Base-by-base conservation (phyloP, 768 basidiomycete species). In the Xerocomellus intermedius region DNA sequence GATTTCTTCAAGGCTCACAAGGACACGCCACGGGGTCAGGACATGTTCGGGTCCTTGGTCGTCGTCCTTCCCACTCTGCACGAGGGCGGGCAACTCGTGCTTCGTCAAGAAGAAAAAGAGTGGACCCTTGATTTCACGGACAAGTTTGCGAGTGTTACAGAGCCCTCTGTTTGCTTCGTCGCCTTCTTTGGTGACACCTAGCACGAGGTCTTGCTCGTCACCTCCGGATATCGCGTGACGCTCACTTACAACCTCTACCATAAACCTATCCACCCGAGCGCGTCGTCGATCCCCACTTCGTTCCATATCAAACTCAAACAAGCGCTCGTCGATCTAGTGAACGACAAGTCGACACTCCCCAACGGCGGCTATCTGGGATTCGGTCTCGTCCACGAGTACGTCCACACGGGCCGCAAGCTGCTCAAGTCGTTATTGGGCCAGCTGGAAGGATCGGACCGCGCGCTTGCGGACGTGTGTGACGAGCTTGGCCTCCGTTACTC, bases 11-110 rank as follows among this genome's bases (percentile, higher is more conserved):
- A 56, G 38, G 45, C 50, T 1, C 54, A 60, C 41, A 45, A 56
- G 17, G 58, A 56, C 21, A 80, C 80, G 0, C 79, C 78, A 67
- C 8, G 66, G 1, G 35, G 55, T 2, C 24, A 70, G 9, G 59
- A 61, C 26, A 81, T 82, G 75, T 77, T 84, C 37, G 81, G 78
- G 2, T 82, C 82, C 2, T 73, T 85, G 8, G 75, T 82, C 1
- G 58, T 82, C 33, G 72, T 79, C n/a, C 74, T 81, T 45, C 81
- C 81, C 17, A 76, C 76, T 1, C 24, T 59, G 0, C 58, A 61
- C 33, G 45, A 52, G 22, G 51, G 58, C 4, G 59, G 61, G 8
- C 55, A 57, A 39, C 30, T 62, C 19, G 55, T 54, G 4, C 61
- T 60, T 13, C 49, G 52, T 14, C 24, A 61, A 1, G 48, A 30